phyloP scores from a whole-genome alignment of 2,329 filamentous ascomycete species.

The Neocatenulostroma microsporum region DNA sequence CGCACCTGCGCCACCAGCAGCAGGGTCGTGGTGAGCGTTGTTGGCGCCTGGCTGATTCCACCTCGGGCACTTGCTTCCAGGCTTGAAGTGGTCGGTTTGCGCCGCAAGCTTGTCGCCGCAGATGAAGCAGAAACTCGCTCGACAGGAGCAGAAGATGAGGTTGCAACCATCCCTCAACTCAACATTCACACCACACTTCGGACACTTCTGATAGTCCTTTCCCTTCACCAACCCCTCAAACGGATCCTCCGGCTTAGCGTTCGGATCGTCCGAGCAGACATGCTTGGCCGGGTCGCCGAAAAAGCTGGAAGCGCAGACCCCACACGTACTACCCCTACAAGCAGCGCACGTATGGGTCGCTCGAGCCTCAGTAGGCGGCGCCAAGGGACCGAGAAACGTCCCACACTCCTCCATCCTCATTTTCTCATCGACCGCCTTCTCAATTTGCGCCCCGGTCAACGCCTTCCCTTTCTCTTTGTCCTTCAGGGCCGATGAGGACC shows the following conservation, averaged over 20 bases:
- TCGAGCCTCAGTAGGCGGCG: conserved; percentile 1
- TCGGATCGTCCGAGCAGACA: background rate
- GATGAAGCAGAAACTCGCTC: conserved; percentile 8
- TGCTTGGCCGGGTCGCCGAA: background rate
- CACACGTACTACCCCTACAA: background rate
- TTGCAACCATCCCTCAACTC: conserved; percentile 11
- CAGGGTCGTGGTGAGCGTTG: background rate
- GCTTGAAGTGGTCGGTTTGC: background rate
- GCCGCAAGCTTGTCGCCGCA: conserved; percentile 2
- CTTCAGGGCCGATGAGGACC: background rate
- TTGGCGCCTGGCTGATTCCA: conserved; percentile 2
- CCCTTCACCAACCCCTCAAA: conserved; percentile 1
- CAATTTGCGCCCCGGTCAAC: background rate
- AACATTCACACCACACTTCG: conserved; percentile 5
- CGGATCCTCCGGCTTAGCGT: background rate
- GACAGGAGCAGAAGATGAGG: conserved; percentile 5
- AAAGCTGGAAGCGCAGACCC: background rate
- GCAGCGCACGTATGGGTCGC: background rate
- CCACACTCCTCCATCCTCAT: background rate
- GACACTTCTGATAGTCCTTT: conserved; percentile 5
- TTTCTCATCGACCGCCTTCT: background rate
- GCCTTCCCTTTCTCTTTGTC: background rate
- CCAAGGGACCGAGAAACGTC: background rate
- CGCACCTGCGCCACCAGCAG: no score
- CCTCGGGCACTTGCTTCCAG: background rate